A percentile compares a stretch with the other conserved stretches of the same genome.
These are phyloP conservation scores for Thelonectria olida DNA, from an alignment of 2,329 filamentous ascomycete species.

Conservation along the genomic window DNA sequence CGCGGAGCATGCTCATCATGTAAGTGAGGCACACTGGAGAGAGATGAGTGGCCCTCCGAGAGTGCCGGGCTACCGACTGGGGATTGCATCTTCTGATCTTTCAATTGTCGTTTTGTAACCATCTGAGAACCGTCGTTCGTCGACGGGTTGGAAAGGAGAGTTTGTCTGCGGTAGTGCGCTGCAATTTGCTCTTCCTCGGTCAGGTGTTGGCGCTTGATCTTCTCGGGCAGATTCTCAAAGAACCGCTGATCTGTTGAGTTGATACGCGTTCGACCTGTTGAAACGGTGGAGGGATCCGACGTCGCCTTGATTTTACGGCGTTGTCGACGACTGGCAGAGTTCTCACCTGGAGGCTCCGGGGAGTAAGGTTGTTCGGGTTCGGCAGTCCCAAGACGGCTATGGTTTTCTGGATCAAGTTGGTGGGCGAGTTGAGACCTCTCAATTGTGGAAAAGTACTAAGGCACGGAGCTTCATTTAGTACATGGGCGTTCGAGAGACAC, in stretches of 20 bases:
- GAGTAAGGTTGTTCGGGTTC: slow-evolving; percentile 27
- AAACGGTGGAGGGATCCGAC: slow-evolving; percentile 27
- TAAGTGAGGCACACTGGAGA: slow-evolving; percentile 39
- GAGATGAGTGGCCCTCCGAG: slow-evolving; percentile 29
- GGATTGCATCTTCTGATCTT: slow-evolving; percentile 34
- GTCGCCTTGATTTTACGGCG: slow-evolving; percentile 27
- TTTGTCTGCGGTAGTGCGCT: slow-evolving; percentile 49
- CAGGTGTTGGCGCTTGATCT: slow-evolving; percentile 76
- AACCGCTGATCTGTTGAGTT: slow-evolving; percentile 70
- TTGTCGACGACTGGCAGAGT: slow-evolving; percentile 26
- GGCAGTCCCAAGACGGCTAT: slow-evolving; percentile 28
- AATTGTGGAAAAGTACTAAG: slow-evolving; percentile 76
- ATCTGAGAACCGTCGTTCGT: slow-evolving; percentile 41
- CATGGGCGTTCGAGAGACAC: not conserved
- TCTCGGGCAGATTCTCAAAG: slow-evolving; percentile 76
- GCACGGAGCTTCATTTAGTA: slow-evolving; percentile 31
- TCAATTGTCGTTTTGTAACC: slow-evolving; percentile 37
- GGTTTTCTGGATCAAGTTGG: slow-evolving; percentile 33
- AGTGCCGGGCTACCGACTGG: slow-evolving; percentile 34
- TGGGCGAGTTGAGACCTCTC: slow-evolving; percentile 75
- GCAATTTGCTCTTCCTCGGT: slow-evolving; percentile 76
- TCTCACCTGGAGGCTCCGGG: slow-evolving; percentile 22
- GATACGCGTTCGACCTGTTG: slow-evolving; percentile 43
- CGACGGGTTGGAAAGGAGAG: slow-evolving; percentile 48
- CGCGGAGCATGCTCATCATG: slow-evolving; percentile 27